A percentile compares a stretch with the other conserved stretches of the same genome.
Conservation (phyloP, 2,329 filamentous ascomycete genomes). For the Pleomassaria siparia region DNA sequence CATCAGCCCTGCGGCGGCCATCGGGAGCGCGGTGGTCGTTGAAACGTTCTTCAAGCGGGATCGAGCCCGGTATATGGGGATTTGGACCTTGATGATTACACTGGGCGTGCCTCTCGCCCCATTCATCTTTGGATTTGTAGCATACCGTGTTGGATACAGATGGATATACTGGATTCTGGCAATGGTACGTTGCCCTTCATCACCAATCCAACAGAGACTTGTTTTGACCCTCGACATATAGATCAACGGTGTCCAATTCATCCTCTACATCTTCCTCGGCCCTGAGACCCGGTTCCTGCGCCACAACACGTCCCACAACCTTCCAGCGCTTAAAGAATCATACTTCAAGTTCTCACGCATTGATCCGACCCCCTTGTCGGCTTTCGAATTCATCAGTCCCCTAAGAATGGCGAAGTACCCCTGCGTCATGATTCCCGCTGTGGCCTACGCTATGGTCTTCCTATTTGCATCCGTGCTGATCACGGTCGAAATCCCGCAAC, state of each 20-base stretch:
- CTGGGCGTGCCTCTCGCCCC: constrained; percentile 50
- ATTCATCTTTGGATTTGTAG: constrained; percentile 50
- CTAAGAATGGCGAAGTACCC: constrained; percentile 49
- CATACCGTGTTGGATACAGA: constrained; percentile 54
- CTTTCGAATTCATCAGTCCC: constrained; percentile 56
- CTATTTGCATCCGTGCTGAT: constrained; percentile 56
- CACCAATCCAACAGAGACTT: background rate
- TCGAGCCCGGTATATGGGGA: constrained; percentile 57
- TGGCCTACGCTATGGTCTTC: constrained; percentile 61
- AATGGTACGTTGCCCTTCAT: constrained; percentile 44
- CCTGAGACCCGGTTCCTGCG: constrained; percentile 58
- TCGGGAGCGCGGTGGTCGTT: constrained; percentile 60
- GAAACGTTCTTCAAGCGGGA: constrained; percentile 61
- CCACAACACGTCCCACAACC: constrained; percentile 36
- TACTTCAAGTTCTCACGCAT: constrained; percentile 54
- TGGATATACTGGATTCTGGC: constrained; percentile 63
- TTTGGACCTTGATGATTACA: constrained; percentile 59
- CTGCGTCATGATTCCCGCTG: constrained; percentile 54
- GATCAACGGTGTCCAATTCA: constrained; percentile 59
- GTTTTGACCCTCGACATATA: constrained; percentile 18
- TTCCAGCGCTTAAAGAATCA: constrained; percentile 47
- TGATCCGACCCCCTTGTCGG: constrained; percentile 53
- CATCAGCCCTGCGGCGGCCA: constrained; percentile 56
- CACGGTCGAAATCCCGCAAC: constrained; percentile 62
- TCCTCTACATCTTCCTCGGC: constrained; percentile 55